Evolutionary conservation across 1,284 basidiomycete species (phyloP), one percentile per base, ranked within the genome.

Genomic region (Xerocomus cyaneibrunnescens): DNA sequence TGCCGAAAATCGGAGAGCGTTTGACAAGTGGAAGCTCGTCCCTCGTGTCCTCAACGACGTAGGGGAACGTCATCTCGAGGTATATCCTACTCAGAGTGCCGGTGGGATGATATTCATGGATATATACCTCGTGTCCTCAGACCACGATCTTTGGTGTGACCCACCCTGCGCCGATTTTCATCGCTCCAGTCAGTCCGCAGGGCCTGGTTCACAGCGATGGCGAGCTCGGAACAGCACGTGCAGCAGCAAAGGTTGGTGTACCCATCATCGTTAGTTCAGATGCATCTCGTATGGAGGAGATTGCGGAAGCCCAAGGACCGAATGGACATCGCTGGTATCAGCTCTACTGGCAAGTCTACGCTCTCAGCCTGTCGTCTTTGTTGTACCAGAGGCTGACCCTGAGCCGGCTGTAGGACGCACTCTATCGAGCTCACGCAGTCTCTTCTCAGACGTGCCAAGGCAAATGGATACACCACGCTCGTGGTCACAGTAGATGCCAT

Each of bases 31-130:
- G 73, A 77, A 76, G 37, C 83, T 89, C 59, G 73, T 88, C 17
- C 90, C 91, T 3, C 81, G 87, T 5, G 86, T 92, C 87, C 76
- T 92, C 39, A 80, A 83, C n/a, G 75, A 90, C 58, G 84, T 80
- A 0, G 83, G 82, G 3, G 63, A 69, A 9, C 79, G 89, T 17
- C 80, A 74, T 57, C 72, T 91, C 14, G 80, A 85, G 66, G 86
- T 85, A 61, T 28, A 31, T 27, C 4, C 7, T 7, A 3, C n/a
- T 13, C 16, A 8, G 12, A 27, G 0, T 3, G 21, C 12, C n/a
- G 9, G 28, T 14, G 17, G 19, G 41, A 30, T 5, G 22, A 30
- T n/a, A n/a, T n/a, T n/a, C n/a, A n/a, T n/a, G n/a, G n/a, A n/a
- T n/a, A n/a, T n/a, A n/a, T n/a, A 16, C 9, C 30, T 30, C n/a